These are phyloP conservation scores for Aspergillus sp. DNA, from an alignment of 2,329 filamentous ascomycete genomes.

Conservation along the genomic window DNA sequence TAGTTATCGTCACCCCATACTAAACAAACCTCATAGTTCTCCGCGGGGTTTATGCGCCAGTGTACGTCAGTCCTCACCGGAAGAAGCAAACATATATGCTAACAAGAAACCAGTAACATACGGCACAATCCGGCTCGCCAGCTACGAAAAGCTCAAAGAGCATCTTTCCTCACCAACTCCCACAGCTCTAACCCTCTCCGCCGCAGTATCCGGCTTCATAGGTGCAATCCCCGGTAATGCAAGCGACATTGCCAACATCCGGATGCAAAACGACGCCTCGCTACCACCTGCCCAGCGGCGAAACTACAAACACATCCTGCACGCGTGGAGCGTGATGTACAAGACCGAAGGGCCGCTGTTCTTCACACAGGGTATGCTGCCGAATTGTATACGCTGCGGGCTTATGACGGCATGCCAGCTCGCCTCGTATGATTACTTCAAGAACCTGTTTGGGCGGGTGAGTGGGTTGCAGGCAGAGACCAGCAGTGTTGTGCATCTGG, in stretches of 20 bases:
- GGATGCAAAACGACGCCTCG: constrained; percentile 27
- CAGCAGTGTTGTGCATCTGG: constrained; percentile 76
- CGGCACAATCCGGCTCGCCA: constrained; percentile 24
- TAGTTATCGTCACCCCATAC: no score
- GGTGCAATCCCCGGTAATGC: constrained; percentile 25
- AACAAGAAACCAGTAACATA: constrained; percentile 20
- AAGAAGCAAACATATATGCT: background rate
- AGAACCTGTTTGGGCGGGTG: constrained; percentile 64
- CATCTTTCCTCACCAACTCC: constrained; percentile 4
- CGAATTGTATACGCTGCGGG: constrained; percentile 77
- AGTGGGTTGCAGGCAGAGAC: constrained; percentile 59
- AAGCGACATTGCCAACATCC: constrained; percentile 26
- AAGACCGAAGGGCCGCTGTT: constrained; percentile 19
- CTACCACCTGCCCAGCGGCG: constrained; percentile 17
- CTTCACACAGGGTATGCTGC: constrained; percentile 54
- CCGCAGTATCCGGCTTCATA: constrained; percentile 20
- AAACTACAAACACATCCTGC: constrained; percentile 23
- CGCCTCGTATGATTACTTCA: constrained; percentile 82
- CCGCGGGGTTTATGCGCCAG: constrained; percentile 24
- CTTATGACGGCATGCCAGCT: constrained; percentile 85
- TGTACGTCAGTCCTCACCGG: constrained; percentile 1
- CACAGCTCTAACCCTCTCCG: constrained; percentile 16
- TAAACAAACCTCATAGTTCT: constrained; percentile 13
- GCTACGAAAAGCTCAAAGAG: constrained; percentile 25
- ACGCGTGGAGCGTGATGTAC: constrained; percentile 26